Evolutionary conservation across 148 eudicot genomes (phyloP).

Genomic region (Polygonum maritimum): DNA sequence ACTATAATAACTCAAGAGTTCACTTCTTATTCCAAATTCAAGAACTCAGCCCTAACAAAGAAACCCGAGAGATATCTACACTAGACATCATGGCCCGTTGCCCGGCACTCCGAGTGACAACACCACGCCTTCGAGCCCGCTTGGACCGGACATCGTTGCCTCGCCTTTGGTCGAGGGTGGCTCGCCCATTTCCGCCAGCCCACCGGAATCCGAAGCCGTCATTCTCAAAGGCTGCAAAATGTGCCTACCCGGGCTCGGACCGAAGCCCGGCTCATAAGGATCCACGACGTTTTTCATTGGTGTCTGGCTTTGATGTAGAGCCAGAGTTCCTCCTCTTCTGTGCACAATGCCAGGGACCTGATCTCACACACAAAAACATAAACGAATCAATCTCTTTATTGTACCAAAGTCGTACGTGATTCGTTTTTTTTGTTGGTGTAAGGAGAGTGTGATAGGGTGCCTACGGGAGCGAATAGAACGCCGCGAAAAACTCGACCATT

Average conservation of each 20-base stretch:
- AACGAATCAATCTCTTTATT: neutral
- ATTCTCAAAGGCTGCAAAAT: neutral
- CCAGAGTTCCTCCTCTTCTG: neutral
- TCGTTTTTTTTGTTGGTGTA: too few relatives aligned
- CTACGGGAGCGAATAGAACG: constrained; percentile 71
- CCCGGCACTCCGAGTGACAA: constrained; percentile 74
- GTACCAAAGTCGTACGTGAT: neutral
- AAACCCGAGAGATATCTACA: neutral
- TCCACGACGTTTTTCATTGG: neutral
- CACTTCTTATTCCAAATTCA: neutral
- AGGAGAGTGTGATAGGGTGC: neutral
- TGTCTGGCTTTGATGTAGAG: neutral
- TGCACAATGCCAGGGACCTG: neutral
- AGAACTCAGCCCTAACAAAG: neutral
- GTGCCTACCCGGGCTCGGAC: neutral
- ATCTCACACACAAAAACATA: neutral
- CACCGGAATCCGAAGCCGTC: neutral
- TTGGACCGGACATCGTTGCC: constrained; percentile 6
- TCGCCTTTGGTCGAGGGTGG: neutral
- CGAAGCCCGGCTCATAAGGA: neutral
- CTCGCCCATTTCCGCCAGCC: neutral
- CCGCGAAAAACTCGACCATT: constrained; percentile 78
- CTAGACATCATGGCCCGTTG: neutral
- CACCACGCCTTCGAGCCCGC: constrained; percentile 70
- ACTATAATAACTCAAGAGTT: neutral